A percentile compares a stretch with the other conserved stretches of the same genome.
Evolutionary conservation across 2,329 filamentous ascomycete species (phyloP).

Genomic region (Ampelomyces quisqualis): DNA sequence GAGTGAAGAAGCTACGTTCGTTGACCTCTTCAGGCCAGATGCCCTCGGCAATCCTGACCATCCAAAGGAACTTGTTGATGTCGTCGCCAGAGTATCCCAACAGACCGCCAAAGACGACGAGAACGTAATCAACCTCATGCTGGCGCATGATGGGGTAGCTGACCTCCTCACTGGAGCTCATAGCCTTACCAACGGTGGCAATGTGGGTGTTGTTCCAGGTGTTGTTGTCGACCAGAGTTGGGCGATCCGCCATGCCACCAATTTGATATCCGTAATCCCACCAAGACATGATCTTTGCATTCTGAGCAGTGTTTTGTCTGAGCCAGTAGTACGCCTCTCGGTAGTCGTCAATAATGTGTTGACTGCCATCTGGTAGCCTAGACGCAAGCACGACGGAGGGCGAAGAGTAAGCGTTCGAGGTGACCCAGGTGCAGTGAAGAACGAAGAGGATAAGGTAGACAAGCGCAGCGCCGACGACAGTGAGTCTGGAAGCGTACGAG

Average conservation of each 20-base stretch:
- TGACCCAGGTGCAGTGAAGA: conserved; percentile 98
- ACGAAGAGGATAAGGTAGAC: conserved; percentile 91
- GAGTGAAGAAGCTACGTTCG: conserved; percentile 93
- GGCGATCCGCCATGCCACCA: conserved; percentile 96
- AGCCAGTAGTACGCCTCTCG: conserved; percentile 99
- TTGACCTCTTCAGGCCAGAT: conserved; percentile 99
- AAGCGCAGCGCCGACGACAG: conserved; percentile 71
- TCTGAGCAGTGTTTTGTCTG: conserved; percentile 89
- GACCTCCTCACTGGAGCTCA: conserved; percentile 96
- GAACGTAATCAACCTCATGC: conserved; percentile 98
- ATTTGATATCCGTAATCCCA: conserved; percentile 99
- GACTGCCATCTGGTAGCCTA: conserved; percentile 86
- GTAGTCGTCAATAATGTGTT: conserved; percentile 99
- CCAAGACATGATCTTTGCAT: conserved; percentile 99
- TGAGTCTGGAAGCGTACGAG: conserved; percentile 72
- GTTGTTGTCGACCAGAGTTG: conserved; percentile 98
- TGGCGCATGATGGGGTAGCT: conserved; percentile 98
- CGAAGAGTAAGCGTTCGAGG: conserved; percentile 97
- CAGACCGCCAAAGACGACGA: conserved; percentile 93
- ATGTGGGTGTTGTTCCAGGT: conserved; percentile 99
- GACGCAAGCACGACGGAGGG: conserved; percentile 95
- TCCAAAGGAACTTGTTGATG: conserved; percentile 99
- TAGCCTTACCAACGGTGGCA: conserved; percentile 96
- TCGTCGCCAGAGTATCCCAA: conserved; percentile 97
- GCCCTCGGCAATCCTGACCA: conserved; percentile 97